These are phyloP conservation scores for Malbranchea zuffiana DNA, from an alignment of 2,329 filamentous ascomycete species.

Conservation along the genomic window DNA sequence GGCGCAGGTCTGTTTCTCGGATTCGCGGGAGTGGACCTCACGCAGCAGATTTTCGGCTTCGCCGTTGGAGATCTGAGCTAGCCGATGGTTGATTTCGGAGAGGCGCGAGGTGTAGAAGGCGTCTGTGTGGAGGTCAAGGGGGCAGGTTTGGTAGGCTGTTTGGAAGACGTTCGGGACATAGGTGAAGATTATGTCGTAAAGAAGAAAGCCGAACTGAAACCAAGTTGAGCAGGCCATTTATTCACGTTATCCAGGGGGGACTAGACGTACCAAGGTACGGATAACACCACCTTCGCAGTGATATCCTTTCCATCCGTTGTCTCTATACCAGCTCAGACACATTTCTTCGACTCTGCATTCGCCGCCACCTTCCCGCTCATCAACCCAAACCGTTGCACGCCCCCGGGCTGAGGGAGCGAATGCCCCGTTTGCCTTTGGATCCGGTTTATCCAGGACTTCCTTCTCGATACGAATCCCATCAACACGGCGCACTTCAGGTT, in stretches of 20 bases:
- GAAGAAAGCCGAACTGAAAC: conserved; percentile 62
- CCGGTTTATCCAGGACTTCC: conserved; percentile 26
- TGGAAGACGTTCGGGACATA: conserved; percentile 97
- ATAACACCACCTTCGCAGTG: conserved; percentile 87
- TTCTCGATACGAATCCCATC: conserved; percentile 67
- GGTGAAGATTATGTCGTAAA: conserved; percentile 84
- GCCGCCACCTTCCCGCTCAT: conserved; percentile 55
- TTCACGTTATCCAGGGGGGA: background rate
- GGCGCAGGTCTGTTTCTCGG: conserved; percentile 66
- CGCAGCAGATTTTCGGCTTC: conserved; percentile 56
- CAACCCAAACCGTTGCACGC: conserved; percentile 70
- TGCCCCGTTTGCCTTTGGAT: conserved; percentile 13
- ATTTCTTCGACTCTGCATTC: conserved; percentile 88
- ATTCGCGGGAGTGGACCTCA: conserved; percentile 56
- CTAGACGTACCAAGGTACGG: conserved; percentile 54
- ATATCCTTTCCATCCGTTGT: conserved; percentile 83
- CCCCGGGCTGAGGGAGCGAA: conserved; percentile 22
- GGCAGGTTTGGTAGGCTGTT: conserved; percentile 87
- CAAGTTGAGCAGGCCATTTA: background rate
- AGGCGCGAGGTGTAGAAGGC: conserved; percentile 78
- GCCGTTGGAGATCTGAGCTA: conserved; percentile 81
- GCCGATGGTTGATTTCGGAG: conserved; percentile 76
- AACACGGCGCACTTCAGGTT: conserved; percentile 63
- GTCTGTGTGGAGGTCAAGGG: conserved; percentile 84
- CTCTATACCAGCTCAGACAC: conserved; percentile 78